Evolutionary conservation across 108 stramenopile species (phyloP).

Genomic region (Cyclotella cryptica): DNA sequence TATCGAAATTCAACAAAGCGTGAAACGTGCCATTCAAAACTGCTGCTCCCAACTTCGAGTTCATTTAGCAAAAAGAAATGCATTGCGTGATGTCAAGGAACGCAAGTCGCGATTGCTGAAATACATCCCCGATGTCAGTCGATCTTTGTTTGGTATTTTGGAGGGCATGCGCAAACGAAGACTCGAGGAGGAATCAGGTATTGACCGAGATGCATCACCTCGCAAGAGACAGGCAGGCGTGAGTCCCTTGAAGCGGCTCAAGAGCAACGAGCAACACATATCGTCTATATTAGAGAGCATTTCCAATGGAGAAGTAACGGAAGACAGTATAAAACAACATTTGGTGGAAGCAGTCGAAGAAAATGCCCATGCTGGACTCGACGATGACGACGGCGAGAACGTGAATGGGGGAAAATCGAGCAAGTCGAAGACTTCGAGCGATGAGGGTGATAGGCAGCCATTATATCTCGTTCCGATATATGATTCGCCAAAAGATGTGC

Average conservation of each 20-base stretch:
- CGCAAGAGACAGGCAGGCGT: conserved; percentile 27
- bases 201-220: conserved; percentile 32
- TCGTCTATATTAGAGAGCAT: conserved; percentile 56
- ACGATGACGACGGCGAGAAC: conserved; percentile 35
- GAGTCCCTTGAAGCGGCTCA: conserved; percentile 35
- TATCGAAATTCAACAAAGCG: conserved; percentile 80
- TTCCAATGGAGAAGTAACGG: conserved; percentile 58
- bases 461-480: conserved; percentile 74
- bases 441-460: conserved; percentile 52
- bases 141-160: conserved; percentile 75
- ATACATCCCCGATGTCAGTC: conserved; percentile 84
- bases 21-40: conserved; percentile 78
- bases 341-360: conserved; percentile 70
- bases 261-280: conserved; percentile 30
- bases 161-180: conserved; percentile 78
- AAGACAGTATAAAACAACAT: conserved; percentile 49
- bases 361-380: conserved; percentile 57
- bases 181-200: conserved; percentile 44
- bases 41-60: conserved; percentile 83
- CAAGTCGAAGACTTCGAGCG: conserved; percentile 26
- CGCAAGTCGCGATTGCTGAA: conserved; percentile 78
- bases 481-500: conserved; percentile 44
- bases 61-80: conserved; percentile 77
- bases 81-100: conserved; percentile 81
- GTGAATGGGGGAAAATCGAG: conserved; percentile 29